phyloP scores from a whole-genome alignment of 495 filamentous ascomycete species.

The Penicillium macrosclerotiorum region DNA sequence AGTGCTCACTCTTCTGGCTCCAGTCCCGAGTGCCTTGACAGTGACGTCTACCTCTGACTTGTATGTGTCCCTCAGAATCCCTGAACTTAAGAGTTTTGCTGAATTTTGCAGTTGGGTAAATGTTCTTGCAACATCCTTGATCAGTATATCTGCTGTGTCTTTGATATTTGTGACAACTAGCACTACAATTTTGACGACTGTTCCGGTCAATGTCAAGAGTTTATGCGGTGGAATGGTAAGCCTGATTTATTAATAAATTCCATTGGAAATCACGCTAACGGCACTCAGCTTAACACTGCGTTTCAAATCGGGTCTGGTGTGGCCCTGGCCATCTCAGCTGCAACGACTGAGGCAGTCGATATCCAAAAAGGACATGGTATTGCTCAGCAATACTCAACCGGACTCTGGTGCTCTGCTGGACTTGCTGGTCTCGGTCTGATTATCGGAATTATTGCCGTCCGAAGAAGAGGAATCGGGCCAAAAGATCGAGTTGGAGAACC shows the following conservation, averaged over 20 bases:
- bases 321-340: constrained; percentile 35
- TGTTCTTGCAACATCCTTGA: constrained; percentile 32
- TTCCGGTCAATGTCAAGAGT: constrained; percentile 34
- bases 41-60: constrained; percentile 24
- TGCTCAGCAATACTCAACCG: constrained; percentile 33
- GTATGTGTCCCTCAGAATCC: constrained; percentile 20
- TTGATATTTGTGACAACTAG: constrained; percentile 39
- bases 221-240: constrained; percentile 36
- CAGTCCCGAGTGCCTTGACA: constrained; percentile 32
- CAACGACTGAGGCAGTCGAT: constrained; percentile 33
- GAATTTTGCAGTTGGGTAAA: constrained; percentile 32
- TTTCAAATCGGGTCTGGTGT: constrained; percentile 41
- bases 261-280: not conserved
- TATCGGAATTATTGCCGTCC: constrained; percentile 26
- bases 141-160: constrained; percentile 40
- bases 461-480: constrained; percentile 30
- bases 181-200: constrained; percentile 34
- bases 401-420: constrained; percentile 37
- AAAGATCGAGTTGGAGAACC: constrained; percentile 25
- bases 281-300: constrained; percentile 33
- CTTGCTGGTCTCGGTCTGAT: constrained; percentile 32
- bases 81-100: not conserved
- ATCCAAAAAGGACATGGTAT: constrained; percentile 32
- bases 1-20: constrained; percentile 29
- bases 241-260: not conserved